Base-by-base conservation (phyloP, 345 rosid species). In the Syzygium oleosum region DNA sequence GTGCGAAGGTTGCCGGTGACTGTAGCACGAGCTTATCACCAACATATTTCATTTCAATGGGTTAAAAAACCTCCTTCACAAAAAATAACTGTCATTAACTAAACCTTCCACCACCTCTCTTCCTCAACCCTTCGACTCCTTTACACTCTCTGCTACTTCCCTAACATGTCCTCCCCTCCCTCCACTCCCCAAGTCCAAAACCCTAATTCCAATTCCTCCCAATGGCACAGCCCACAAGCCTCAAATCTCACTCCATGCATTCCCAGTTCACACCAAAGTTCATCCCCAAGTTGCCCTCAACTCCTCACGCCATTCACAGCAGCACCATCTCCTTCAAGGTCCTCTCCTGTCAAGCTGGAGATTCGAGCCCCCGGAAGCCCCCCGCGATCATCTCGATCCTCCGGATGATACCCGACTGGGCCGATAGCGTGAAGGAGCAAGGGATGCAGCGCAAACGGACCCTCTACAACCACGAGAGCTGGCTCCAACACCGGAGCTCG, bases 401-500 rank as follows among this genome's bases (percentile, higher is more conserved):
- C 88, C 92, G 91, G 9, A 95, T 91, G 51, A 89, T 97, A 59
- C 98, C 99, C 12, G 95, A 96, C 86, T 97, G 99, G 99, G 95
- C 99, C 6, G 99, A 97, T 90, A 53, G 89, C 13, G 88, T 95
- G 55, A 90, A 97, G 84, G 99, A 97, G 94, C 93, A 95, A 15
- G 96, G 99, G 63, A 94, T 95, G 98, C 94, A 59, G 61, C 94
- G 90, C 86, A 94, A 91, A 12, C 96, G 99, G 27, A 84, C 94
- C 84, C 95, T 97, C 52, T 97, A 97, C 93, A 92, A 88, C 90
- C 99, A 96, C 89, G 92, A 97, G 22, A 91, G 92, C 11, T 97
- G 99, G 99, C 91, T 95, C n/a, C 84, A 93, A 25, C 99, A 97
- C 90, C 90, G 99, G 85, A 96, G 99, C 93, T 97, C 99, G 0